phyloP scores from a whole-genome alignment of 331 rosid genomes.

The Dryas integrifolia region DNA sequence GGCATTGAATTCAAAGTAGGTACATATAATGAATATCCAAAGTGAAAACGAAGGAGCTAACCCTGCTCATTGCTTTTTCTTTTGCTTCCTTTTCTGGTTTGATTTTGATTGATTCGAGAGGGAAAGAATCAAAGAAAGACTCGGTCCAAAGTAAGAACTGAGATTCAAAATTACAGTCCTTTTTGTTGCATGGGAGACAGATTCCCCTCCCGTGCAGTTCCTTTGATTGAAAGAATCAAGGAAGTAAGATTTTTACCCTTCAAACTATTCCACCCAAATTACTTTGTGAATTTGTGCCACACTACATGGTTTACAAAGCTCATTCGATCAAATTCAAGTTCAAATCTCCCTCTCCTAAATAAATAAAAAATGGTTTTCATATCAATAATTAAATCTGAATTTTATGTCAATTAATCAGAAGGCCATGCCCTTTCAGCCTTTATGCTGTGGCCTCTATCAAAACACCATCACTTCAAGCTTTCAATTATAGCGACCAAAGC shows the following conservation, averaged over 20 bases:
- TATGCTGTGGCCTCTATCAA: too few relatives aligned
- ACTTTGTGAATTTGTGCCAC: neutral
- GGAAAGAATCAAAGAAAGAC: constrained; percentile 40
- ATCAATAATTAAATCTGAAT: neutral
- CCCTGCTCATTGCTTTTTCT: constrained; percentile 55
- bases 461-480: too few relatives aligned
- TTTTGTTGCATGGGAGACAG: constrained; percentile 60
- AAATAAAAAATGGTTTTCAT: neutral
- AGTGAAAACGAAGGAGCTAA: constrained; percentile 44
- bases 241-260: neutral
- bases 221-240: constrained; percentile 30
- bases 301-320: neutral
- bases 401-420: neutral
- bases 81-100: constrained; percentile 52
- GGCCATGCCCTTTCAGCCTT: too few relatives aligned
- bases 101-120: constrained; percentile 69
- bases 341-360: too few relatives aligned
- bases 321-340: neutral
- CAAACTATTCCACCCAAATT: neutral
- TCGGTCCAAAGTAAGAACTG: constrained; percentile 57
- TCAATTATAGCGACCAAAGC: too few relatives aligned
- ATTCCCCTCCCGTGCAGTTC: constrained; percentile 63
- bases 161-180: constrained; percentile 53
- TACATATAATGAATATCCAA: constrained; percentile 23
- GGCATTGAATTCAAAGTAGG: constrained; percentile 5